Percentiles rank a stretch among this genome's conserved stretches.
Conservation (phyloP, 2,329 filamentous ascomycete genomes). For the Pyrenophora tritici-repentis region DNA sequence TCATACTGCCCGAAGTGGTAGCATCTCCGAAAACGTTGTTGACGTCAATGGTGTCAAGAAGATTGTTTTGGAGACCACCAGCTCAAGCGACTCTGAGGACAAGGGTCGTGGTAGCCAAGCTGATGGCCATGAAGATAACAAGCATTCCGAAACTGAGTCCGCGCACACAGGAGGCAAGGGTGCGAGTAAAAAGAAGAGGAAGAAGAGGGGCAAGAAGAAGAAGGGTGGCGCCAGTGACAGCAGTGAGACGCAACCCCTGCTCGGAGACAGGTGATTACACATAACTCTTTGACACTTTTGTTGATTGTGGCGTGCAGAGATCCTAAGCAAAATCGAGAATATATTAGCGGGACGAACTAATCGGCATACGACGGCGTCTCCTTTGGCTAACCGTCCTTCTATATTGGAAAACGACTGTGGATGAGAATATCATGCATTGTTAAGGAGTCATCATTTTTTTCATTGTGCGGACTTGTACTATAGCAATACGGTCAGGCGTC, state of each 20-base stretch:
- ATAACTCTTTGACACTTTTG: background rate
- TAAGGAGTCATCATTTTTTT: conserved; percentile 1
- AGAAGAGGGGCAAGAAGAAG: conserved; percentile 48
- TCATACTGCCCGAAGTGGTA: conserved; percentile 69
- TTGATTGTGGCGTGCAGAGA: conserved; percentile 6
- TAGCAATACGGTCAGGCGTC: background rate
- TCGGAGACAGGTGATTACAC: conserved; percentile 22
- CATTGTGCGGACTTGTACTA: background rate
- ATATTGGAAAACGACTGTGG: background rate
- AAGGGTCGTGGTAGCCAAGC: conserved; percentile 22
- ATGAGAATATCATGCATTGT: conserved; percentile 5
- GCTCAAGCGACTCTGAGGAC: conserved; percentile 54
- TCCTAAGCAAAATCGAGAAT: conserved; percentile 5
- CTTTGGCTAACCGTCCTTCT: background rate
- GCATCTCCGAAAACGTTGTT: conserved; percentile 78
- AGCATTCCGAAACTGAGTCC: conserved; percentile 28
- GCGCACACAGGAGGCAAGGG: conserved; percentile 29
- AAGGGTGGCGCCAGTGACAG: conserved; percentile 30
- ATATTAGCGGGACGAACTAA: background rate
- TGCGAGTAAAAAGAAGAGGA: conserved; percentile 43
- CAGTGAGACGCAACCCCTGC: conserved; percentile 40
- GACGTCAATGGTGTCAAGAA: conserved; percentile 76
- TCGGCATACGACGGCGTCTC: conserved; percentile 2
- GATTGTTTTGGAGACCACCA: conserved; percentile 72
- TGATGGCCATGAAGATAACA: conserved; percentile 30